A percentile compares a stretch with the other conserved stretches of the same genome.
Evolutionary conservation across 129 eudicot genomes (phyloP).

Genomic region (Ambrosia trifida): DNA sequence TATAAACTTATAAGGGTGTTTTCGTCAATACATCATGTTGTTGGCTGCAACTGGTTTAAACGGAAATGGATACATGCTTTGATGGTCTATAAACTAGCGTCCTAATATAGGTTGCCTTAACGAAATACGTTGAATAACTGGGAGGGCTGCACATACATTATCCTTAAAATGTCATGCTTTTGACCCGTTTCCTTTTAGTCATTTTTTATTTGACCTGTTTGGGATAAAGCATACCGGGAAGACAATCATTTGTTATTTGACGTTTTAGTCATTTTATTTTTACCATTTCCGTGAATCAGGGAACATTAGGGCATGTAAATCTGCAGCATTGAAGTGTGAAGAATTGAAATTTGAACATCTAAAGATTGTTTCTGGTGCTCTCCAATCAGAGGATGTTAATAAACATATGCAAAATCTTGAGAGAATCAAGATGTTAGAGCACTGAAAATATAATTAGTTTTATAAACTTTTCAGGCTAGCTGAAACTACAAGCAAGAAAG

Average conservation of each 20-base stretch:
- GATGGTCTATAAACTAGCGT: neutral
- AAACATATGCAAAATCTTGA: constrained; percentile 73
- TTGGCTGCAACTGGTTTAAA: neutral
- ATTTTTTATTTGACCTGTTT: neutral
- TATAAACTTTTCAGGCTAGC: neutral
- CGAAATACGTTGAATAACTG: neutral
- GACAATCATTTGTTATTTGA: too few species aligned
- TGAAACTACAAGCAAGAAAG: neutral
- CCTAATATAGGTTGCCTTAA: neutral
- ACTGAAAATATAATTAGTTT: constrained; percentile 31
- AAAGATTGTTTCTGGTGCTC: constrained; percentile 50
- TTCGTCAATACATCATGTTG: neutral
- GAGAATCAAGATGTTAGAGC: constrained; percentile 73
- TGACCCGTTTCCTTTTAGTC: neutral
- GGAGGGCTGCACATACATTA: neutral
- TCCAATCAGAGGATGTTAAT: constrained; percentile 43
- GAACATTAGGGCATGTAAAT: constrained; percentile 73
- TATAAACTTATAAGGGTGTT: neutral
- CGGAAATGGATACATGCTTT: neutral
- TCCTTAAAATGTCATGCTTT: neutral
- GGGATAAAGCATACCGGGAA: neutral
- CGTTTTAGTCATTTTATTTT: neutral
- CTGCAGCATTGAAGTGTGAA: constrained; percentile 82
- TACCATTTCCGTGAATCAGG: constrained; percentile 38
- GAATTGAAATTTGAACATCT: constrained; percentile 66